Base-by-base conservation (phyloP, 2,329 filamentous ascomycete species). In the Trichoderma oligosporum region DNA sequence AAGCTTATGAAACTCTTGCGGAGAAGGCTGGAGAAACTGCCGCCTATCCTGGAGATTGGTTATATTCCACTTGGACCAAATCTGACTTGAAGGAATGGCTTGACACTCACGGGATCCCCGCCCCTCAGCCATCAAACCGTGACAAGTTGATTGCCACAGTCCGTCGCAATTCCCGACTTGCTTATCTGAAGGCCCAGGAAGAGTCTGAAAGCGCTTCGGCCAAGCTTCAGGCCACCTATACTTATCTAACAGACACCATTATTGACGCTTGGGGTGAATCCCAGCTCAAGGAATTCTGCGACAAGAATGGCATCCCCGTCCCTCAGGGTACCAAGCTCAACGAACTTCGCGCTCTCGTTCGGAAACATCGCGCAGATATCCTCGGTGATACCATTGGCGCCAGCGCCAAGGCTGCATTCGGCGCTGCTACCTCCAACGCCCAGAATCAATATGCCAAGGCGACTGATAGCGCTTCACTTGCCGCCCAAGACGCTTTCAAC, bases 31-130 rank as follows among this genome's bases (percentile, higher is more conserved):
- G 89, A 60, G 87, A 97, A 74, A 87, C 90, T 12, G 76, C 83
- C 52, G 76, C 84, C n/a, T 97, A 97, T 69, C 94, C 94, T 31
- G 94, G 94, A 36, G 85, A 97, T 76, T 97, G 94, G 94, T 78
- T 97, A 41, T 99, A 97, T 70, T 82, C 86, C 60, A 80, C 87
- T 7, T 99, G 94, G 94, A 87, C 89, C 52, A 89, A 96, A 63
- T 97, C 92, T 63, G 93, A 97, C 48, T 77, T 96, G 61, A 97
- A 97, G 79, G 82, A 89, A 63, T 99, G 89, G 88, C 86, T 97
- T 45, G 94, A 97, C 67, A 86, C 87, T 64, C 85, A 91, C 64
- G 94, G 94, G 51, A 85, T 93, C 73, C 87, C 90, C 11, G 89
- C 83, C 55, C 93, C 94, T 60, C 93, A 97, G 71, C 88, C 91